Base-by-base conservation (phyloP, 2,329 filamentous ascomycete species). In the Neopestalotiopsis sp. region DNA sequence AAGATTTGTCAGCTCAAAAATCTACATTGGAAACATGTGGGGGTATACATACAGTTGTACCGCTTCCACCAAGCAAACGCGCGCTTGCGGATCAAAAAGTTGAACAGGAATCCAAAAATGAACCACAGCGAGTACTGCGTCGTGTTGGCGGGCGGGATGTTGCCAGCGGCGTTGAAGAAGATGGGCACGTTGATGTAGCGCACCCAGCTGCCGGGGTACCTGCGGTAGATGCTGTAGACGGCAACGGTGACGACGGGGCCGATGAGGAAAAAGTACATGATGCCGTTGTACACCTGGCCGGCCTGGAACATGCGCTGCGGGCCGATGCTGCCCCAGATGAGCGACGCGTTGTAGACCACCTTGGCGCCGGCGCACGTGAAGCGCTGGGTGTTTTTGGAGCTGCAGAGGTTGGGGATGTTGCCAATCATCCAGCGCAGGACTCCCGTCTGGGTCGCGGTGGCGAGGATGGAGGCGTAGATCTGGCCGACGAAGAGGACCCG, bases 311-410 rank as follows among this genome's bases (percentile, higher is more conserved):
- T 76, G 24, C 77, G 68, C 61, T 77, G 76, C 1, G 77, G 77
- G 3, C 77, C 77, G 66, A 79, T 77, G 3, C 75, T 77, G 4
- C 77, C 77, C 77, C 77, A 79, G 57, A 79, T 78, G 3, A 79
- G 57, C 17, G 76, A 77, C 4, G 77, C 76, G 38, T 78, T 79
- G 67, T 79, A 79, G 45, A 78, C 74, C 1, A 78, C 77, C 68
- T 79, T 79, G 63, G 77, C 68, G 4, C 74, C 75, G n/a, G 73
- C 73, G 69, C 77, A 79, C 56, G 77, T 79, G 67, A 79, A 79
- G 2, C 76, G 76, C 67, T 78, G 72, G 1, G 71, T 78, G 67
- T 80, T 79, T 2, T 73, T 69, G 20, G 75, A 61, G 10, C 74
- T 68, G 64, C 77, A 79, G 0, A 79, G 74, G 9, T 76, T 69